phyloP scores from a whole-genome alignment of 75 land plant species.

The Cryptomeria japonica region DNA sequence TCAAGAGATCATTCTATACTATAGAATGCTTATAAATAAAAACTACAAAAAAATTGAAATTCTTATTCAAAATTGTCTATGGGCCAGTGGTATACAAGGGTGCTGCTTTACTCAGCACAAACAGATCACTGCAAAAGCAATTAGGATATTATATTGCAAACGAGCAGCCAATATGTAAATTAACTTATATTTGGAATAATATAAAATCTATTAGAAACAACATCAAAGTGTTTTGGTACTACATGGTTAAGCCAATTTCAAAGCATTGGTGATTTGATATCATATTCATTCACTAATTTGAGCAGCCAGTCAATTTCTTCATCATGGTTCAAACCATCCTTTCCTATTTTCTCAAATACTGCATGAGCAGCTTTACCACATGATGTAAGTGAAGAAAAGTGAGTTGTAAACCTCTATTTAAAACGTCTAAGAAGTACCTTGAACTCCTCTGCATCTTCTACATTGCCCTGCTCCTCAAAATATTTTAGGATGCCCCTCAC shows the following conservation, averaged over 20 bases:
- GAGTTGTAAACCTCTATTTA: neutral
- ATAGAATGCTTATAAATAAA: too few relatives aligned
- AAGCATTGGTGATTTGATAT: neutral
- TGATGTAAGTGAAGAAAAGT: neutral
- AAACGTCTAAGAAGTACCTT: neutral
- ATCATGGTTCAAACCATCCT: neutral
- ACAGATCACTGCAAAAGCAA: neutral
- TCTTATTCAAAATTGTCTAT: too few relatives aligned
- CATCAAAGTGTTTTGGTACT: neutral
- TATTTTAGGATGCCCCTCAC: neutral
- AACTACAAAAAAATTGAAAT: too few relatives aligned
- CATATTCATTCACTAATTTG: neutral
- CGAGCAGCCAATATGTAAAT: neutral
- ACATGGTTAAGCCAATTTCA: neutral
- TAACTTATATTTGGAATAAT: too few relatives aligned
- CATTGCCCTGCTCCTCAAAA: conserved; percentile 7
- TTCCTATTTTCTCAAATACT: neutral
- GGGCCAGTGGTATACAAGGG: too few relatives aligned
- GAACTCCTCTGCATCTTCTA: conserved; percentile 7
- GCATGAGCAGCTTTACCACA: neutral
- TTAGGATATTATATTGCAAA: too few relatives aligned
- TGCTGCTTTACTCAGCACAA: neutral
- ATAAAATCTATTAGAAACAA: neutral
- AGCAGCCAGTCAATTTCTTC: conserved; percentile 9
- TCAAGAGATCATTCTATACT: too few relatives aligned